Evolutionary conservation across 371 early-diverging fungal species (phyloP), one percentile per base, ranked within the genome.

Genomic region (Coemansia sp.): DNA sequence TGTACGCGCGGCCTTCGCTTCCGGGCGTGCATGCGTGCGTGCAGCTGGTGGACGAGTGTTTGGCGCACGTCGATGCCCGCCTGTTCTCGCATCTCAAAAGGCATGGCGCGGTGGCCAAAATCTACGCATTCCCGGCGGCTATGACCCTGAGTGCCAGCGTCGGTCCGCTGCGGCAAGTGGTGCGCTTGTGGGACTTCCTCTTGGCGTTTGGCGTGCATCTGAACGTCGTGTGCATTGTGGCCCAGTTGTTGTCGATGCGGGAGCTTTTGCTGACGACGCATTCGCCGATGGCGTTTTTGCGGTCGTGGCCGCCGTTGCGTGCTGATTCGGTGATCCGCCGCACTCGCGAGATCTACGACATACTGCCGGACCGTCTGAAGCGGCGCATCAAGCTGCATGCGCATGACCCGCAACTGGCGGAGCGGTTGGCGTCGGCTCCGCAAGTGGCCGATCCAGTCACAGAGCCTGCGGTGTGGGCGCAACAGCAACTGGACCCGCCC

Each of bases 101-200:
- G n/a, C 93, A 94, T 73, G 85, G 86, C 3, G 79, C 94, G 3
- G 84, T 87, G 2, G 90, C 94, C 1, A 87, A 86, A 48, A 85
- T 93, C 28, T 96, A 94, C 75, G 96, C 94, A 9, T 93, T 95
- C 65, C 90, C 95, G 28, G 93, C 93, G n/a, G 88, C 96, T 14
- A 86, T 96, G 86, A 95, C 98, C 2, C 87, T 97, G 54, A 90
- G 88, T 54, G 95, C 95, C 12, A 91, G 93, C 72, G 91, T 91
- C 1, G 94, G 92, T 0, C 96, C 98, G 42, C 78, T 96, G 61
- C 83, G 86, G 21, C 88, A 95, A 79, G 84, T 92, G 0, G 81
- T 96, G 42, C 80, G 86, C 37, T 84, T 97, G 26, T 97, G 98
- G 98, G 98, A 97, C 75, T 91, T 93, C 64, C 84, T 92, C 72